These are phyloP conservation scores for Monotropa hypopitys DNA, from an alignment of 179 eudicot species.

Conservation along the genomic window DNA sequence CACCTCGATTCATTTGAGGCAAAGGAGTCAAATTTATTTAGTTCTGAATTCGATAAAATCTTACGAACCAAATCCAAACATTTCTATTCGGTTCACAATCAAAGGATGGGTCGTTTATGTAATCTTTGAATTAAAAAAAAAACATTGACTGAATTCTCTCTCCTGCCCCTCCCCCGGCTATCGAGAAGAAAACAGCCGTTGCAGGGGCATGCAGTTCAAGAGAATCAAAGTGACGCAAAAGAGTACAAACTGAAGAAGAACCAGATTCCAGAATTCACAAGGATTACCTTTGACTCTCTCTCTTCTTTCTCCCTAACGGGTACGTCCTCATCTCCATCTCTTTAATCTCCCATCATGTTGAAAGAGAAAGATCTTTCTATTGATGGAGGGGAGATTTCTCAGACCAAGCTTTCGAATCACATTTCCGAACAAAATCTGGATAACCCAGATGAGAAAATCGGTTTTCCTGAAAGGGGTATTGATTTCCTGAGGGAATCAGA, in stretches of 20 bases:
- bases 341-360: slow-evolving; percentile 12
- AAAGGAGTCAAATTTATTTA: too few relatives aligned
- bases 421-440: slow-evolving; percentile 16
- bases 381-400: slow-evolving; percentile 16
- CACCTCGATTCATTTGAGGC: too few relatives aligned
- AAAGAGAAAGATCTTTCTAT: slow-evolving; percentile 22
- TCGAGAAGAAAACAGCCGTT: slow-evolving; percentile 15
- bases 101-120: neutral
- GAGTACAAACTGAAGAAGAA: slow-evolving; percentile 5
- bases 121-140: neutral
- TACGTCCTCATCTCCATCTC: neutral
- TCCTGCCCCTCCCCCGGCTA: neutral
- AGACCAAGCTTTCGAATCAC: neutral
- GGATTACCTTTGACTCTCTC: neutral
- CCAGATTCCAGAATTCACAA: neutral
- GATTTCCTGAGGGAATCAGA: slow-evolving; percentile 31
- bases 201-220: slow-evolving; percentile 14
- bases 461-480: slow-evolving; percentile 29
- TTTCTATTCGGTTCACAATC: neutral
- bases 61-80: too few relatives aligned
- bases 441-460: slow-evolving; percentile 26
- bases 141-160: neutral
- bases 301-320: neutral
- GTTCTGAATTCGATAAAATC: too few relatives aligned
- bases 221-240: slow-evolving; percentile 5